Evolutionary conservation across 169 alveolate species (phyloP), one percentile per base, ranked within the genome.

Genomic region (Plasmodium fragile): DNA sequence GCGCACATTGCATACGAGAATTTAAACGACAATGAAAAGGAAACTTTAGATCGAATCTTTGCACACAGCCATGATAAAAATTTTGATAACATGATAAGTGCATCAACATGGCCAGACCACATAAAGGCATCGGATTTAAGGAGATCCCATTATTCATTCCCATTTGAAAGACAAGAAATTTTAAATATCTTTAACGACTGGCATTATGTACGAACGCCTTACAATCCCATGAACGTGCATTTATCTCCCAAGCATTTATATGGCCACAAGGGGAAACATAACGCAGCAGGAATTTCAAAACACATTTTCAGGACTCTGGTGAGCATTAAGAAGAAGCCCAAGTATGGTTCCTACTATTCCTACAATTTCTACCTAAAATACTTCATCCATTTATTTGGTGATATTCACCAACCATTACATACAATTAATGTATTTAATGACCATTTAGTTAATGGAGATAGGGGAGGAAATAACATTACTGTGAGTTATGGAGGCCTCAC

Each of bases 361-460:
- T 69, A 83, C 22, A 92, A 92, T 52, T 73, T 92, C 36, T 85
- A 94, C 71, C 72, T 97, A 78, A 95, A 98, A 45, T 92, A 95
- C 70, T 91, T 97, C 30, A 92, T 97, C 10, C 98, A 97, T 93
- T 52, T 96, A 52, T 95, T 95, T 85, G 98, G 97, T 16, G 98
- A 97, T 90, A 72, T 96, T 1, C 98, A 97, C 89, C 96, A 97
- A 77, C 98, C 98, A 36, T 84, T 97, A n/a, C 98, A 97, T 75
- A 52, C 92, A 18, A 59, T 95, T 28, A 82, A 81, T 4, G 78
- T 94, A 45, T 95, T 32, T 82, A 82, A 96, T 73, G 39, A 39
- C n/a, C 81, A 81, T 59, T 95, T 92, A 72, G 95, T 97, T 25
- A 7, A 90, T n/a, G 98, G 98, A 13, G 98, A 97, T 82, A 72